Percentiles rank a stretch among this genome's conserved stretches.
Evolutionary conservation across 306 rosid species (phyloP).

Genomic region (Dalbergia cochinchinensis): DNA sequence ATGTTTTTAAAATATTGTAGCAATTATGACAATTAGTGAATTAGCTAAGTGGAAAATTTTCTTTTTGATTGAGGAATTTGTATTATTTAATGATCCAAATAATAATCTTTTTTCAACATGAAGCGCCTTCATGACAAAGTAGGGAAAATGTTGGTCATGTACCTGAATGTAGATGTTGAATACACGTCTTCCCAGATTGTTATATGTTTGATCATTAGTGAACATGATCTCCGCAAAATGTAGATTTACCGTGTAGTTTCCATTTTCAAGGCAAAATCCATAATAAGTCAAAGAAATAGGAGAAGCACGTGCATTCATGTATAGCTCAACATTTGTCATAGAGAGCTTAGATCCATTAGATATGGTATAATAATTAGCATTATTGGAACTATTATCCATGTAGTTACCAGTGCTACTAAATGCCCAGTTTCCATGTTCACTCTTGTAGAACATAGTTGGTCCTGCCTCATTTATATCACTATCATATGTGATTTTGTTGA

Average conservation of each 20-base stretch:
- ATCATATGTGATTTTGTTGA: neutral
- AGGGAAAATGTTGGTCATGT: neutral
- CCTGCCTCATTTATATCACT: neutral
- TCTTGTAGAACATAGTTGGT: neutral
- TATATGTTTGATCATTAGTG: neutral
- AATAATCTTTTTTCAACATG: no score
- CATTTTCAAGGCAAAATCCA: constrained; percentile 23
- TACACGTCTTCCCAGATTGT: neutral
- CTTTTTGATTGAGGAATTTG: no score
- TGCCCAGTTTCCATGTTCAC: neutral
- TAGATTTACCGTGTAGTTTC: neutral
- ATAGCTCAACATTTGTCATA: neutral
- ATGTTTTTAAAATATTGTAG: no score
- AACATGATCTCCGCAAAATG: constrained; percentile 8
- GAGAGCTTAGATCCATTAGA: neutral
- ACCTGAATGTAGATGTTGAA: neutral
- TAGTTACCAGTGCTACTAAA: neutral
- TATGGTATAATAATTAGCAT: neutral
- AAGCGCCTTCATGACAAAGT: no score
- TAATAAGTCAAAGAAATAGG: constrained; percentile 1
- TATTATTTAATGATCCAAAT: no score
- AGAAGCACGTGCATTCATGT: constrained; percentile 4
- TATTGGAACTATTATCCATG: neutral
- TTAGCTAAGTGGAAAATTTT: no score
- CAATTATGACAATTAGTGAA: no score